Conservation (phyloP, 2,329 filamentous ascomycete species). For the Metarhizium rileyi region DNA sequence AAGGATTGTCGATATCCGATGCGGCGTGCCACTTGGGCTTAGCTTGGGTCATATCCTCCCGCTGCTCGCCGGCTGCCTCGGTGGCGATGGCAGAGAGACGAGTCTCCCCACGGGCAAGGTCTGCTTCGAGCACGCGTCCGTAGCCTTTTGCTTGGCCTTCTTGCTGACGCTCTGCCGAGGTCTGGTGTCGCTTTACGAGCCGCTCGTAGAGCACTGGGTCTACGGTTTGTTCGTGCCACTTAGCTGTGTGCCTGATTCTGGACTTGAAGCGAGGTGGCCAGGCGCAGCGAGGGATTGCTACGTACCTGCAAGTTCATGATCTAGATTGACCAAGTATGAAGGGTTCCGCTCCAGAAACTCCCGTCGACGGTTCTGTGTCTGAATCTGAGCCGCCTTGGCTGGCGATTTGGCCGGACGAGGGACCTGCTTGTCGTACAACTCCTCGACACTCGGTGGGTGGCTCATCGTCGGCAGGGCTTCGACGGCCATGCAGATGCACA, state of each 20-base stretch:
- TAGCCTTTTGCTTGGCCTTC: constrained; percentile 69
- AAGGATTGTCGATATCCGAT: constrained; percentile 9
- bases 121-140: constrained; percentile 67
- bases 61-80: constrained; percentile 6
- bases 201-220: constrained; percentile 78
- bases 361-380: constrained; percentile 65
- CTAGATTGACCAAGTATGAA: constrained; percentile 53
- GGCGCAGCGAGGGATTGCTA: neutral
- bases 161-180: constrained; percentile 59
- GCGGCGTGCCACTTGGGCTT: neutral
- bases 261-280: constrained; percentile 7
- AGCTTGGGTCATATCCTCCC: neutral
- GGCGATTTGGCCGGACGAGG: constrained; percentile 35
- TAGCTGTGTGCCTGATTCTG: neutral
- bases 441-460: neutral
- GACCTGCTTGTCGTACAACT: constrained; percentile 25
- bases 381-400: constrained; percentile 35
- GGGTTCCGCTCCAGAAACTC: constrained; percentile 65
- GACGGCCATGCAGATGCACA: neutral
- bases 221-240: constrained; percentile 13
- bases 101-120: constrained; percentile 66
- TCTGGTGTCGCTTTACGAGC: constrained; percentile 68
- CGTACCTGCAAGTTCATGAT: constrained; percentile 45
- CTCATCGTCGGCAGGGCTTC: neutral
- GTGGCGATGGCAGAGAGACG: constrained; percentile 49